Evolutionary conservation across 768 basidiomycete species (phyloP).

Genomic region (Tricholoma matsutake): DNA sequence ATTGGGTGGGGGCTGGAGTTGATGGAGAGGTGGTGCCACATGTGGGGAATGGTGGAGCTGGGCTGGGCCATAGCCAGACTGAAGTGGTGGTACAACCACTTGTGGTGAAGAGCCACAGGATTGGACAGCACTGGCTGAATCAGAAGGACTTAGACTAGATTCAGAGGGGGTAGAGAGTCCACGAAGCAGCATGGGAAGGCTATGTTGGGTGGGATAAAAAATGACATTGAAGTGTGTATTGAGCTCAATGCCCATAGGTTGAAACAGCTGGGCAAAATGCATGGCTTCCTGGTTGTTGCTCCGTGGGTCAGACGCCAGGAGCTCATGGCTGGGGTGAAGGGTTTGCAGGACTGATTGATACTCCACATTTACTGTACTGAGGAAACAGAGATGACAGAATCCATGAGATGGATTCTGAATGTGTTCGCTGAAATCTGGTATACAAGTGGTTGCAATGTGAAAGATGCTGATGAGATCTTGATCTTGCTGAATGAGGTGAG

Average conservation of each 20-base stretch:
- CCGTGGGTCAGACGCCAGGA: background rate
- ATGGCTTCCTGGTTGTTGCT: background rate
- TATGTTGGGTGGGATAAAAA: background rate
- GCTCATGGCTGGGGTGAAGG: background rate
- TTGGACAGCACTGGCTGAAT: background rate
- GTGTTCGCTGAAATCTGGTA: background rate
- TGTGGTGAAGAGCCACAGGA: background rate
- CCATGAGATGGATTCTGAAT: background rate
- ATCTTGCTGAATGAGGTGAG: background rate
- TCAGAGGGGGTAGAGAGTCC: background rate
- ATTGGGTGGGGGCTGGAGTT: background rate
- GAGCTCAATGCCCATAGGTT: background rate
- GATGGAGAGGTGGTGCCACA: background rate
- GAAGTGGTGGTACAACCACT: background rate
- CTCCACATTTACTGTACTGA: background rate
- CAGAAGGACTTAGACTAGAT: background rate
- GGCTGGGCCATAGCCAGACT: no score
- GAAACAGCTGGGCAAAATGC: background rate
- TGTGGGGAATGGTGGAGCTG: no score
- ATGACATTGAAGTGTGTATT: background rate
- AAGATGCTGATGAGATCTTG: background rate
- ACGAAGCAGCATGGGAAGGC: background rate
- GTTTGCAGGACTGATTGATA: background rate
- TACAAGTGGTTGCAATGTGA: background rate
- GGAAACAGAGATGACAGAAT: background rate